Evolutionary conservation across 371 early-diverging fungal genomes (phyloP).

Genomic region (Dichotomocladium elegans): DNA sequence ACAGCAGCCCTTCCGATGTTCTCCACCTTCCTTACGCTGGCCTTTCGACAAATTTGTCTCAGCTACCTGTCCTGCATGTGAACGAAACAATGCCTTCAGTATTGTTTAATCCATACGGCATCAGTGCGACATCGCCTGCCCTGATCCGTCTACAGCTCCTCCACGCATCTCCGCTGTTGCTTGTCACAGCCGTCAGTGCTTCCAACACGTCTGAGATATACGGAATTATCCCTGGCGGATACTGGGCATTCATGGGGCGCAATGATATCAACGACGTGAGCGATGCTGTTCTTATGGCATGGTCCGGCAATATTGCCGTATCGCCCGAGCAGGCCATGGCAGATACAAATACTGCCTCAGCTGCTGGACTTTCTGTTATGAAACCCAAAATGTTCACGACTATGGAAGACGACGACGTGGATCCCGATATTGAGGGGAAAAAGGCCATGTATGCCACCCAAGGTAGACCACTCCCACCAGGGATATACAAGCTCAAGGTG

Average conservation of each 20-base stretch:
- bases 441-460: neutral
- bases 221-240: conserved; percentile 38
- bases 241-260: conserved; percentile 23
- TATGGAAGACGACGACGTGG: neutral
- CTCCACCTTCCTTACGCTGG: conserved; percentile 43
- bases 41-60: conserved; percentile 18
- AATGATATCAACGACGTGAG: conserved; percentile 16
- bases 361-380: neutral
- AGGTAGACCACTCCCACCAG: conserved; percentile 16
- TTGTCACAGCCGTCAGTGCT: conserved; percentile 23
- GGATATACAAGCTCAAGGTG: conserved; percentile 26
- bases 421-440: neutral
- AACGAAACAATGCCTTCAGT: conserved; percentile 33
- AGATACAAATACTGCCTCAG: neutral
- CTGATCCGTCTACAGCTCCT: conserved; percentile 21
- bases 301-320: conserved; percentile 30
- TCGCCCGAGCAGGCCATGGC: conserved; percentile 20
- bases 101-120: neutral
- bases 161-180: conserved; percentile 23
- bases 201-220: conserved; percentile 1
- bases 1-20: neutral
- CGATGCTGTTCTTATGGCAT: conserved; percentile 21
- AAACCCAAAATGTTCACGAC: neutral
- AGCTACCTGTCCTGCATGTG: conserved; percentile 26
- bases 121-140: conserved; percentile 7